A percentile compares a stretch with the other conserved stretches of the same genome.
Conservation (phyloP, 1,139 yeast species). For the Entelexis paramagnoliae region DNA sequence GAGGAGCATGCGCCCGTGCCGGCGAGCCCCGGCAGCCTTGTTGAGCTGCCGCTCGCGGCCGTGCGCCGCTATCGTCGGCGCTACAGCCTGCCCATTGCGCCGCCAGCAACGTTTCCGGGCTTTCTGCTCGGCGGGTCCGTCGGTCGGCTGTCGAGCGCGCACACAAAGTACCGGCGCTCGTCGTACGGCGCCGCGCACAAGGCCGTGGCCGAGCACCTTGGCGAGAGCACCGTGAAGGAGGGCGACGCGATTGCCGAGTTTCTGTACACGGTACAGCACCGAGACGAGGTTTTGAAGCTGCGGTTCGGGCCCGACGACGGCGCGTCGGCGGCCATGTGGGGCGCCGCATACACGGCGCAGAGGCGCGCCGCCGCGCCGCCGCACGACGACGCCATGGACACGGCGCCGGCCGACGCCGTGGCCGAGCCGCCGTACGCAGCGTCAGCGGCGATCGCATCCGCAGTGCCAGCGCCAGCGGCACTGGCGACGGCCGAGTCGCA, state of each 20-base stretch:
- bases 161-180: slow-evolving; percentile 37
- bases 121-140: slow-evolving; percentile 50
- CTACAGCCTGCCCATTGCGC: slow-evolving; percentile 41
- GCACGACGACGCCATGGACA: not conserved
- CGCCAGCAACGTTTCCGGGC: slow-evolving; percentile 48
- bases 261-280: slow-evolving; percentile 62
- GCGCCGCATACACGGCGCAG: not conserved
- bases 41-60: slow-evolving; percentile 36
- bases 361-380: not conserved
- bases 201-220: slow-evolving; percentile 53
- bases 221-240: slow-evolving; percentile 54
- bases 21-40: slow-evolving; percentile 1
- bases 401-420: not conserved
- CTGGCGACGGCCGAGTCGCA: not conserved
- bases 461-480: not conserved
- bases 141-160: slow-evolving; percentile 53
- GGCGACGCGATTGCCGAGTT: slow-evolving; percentile 71
- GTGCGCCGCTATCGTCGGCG: slow-evolving; percentile 49
- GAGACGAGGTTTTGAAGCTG: slow-evolving; percentile 35
- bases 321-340: not conserved
- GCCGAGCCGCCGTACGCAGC: not conserved
- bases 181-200: slow-evolving; percentile 42
- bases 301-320: slow-evolving; percentile 25
- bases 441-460: too few relatives aligned
- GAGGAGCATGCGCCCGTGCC: slow-evolving; percentile 6